Percentiles rank a stretch among this genome's conserved stretches.
phyloP scores from a whole-genome alignment of 352 stramenopile species.

The Proteromonas lacertae region DNA sequence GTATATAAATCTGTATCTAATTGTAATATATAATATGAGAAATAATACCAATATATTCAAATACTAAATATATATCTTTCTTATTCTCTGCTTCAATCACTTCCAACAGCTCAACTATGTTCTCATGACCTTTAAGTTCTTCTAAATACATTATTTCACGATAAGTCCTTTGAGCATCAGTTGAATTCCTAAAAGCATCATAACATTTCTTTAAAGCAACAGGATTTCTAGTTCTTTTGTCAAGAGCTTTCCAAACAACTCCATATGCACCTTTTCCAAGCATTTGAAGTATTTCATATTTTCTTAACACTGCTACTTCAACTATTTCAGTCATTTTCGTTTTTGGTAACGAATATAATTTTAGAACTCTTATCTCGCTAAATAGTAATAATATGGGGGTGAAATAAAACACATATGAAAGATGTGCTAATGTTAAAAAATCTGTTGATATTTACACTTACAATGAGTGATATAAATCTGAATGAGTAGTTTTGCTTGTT shows the following conservation, averaged over 20 bases:
- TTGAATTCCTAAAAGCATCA: conserved; percentile 69
- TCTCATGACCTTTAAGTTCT: conserved; percentile 38
- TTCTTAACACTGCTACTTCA: conserved; percentile 54
- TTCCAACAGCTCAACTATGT: conserved; percentile 64
- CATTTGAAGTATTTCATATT: conserved; percentile 61
- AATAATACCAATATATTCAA: conserved; percentile 55
- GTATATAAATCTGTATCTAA: conserved; percentile 68
- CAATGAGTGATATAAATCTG: no score
- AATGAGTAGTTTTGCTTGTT: no score
- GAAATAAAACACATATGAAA: no score
- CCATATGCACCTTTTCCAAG: conserved; percentile 68
- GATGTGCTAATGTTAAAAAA: no score
- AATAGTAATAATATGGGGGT: no score
- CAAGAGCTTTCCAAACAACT: conserved; percentile 76
- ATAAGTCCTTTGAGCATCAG: conserved; percentile 67
- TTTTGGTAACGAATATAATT: no score
- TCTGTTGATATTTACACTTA: no score
- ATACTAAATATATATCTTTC: conserved; percentile 74
- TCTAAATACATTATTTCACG: conserved; percentile 78
- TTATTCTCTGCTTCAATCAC: conserved; percentile 75
- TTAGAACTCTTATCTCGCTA: no score
- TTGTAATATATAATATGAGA: neutral
- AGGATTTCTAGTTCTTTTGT: conserved; percentile 44
- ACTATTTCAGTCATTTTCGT: conserved; percentile 51
- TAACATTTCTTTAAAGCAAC: conserved; percentile 85